phyloP scores from a whole-genome alignment of 106 monocot genomes.

The Agapanthus africanus region DNA sequence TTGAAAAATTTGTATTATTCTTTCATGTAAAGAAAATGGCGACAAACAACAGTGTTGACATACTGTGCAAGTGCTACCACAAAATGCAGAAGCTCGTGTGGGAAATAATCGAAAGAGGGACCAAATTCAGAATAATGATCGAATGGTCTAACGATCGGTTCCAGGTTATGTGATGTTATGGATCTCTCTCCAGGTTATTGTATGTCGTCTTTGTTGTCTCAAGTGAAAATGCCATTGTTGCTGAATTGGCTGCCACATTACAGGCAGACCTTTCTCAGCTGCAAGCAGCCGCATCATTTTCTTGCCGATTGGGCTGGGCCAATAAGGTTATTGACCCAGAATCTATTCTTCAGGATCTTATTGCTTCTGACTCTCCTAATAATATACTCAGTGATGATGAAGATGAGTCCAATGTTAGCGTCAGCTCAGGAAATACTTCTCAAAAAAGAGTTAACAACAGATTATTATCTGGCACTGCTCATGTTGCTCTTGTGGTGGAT shows the following conservation, averaged over 20 bases:
- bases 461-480: slow-evolving; percentile 42
- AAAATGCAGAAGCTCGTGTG: too few species aligned
- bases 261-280: slow-evolving; percentile 93
- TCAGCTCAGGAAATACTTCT: slow-evolving; percentile 31
- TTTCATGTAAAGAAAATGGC: too few species aligned
- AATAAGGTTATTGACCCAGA: slow-evolving; percentile 82
- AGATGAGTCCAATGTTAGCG: slow-evolving; percentile 65
- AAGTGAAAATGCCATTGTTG: slow-evolving; percentile 95
- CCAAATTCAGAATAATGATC: too few species aligned
- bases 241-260: slow-evolving; percentile 87
- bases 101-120: too few species aligned
- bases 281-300: slow-evolving; percentile 98
- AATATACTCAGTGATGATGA: slow-evolving; percentile 77
- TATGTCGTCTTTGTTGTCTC: slow-evolving; percentile 99
- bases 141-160: too few species aligned
- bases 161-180: too few species aligned
- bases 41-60: too few species aligned
- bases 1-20: too few species aligned
- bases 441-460: slow-evolving; percentile 24
- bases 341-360: slow-evolving; percentile 54
- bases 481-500: slow-evolving; percentile 91
- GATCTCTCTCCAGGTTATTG: slow-evolving; percentile 85
- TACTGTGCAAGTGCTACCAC: too few species aligned
- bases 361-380: slow-evolving; percentile 24
- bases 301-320: slow-evolving; percentile 95